Base-by-base conservation (phyloP, 2,329 filamentous ascomycete species). In the Colletotrichum endophyticum region DNA sequence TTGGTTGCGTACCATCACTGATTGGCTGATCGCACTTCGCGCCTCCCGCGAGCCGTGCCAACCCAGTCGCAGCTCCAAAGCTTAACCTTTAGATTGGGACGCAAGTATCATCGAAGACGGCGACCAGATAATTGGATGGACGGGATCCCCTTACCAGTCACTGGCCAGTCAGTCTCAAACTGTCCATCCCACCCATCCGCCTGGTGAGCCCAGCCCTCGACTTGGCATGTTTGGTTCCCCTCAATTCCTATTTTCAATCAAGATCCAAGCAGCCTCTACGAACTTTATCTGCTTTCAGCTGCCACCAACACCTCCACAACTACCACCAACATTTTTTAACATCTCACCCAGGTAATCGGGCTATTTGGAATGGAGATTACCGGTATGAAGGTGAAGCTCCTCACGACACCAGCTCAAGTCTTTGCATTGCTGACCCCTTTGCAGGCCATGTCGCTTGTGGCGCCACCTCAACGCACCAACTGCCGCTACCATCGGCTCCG, bases 31-130 rank as follows among this genome's bases (percentile, higher is more conserved):
- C 62, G 34, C n/a, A 49, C 15, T 19, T 53, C 34, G 13, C 16
- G 16, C 28, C 19, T 61, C 34, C 68, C 72, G 36, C 34, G 62
- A 64, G 59, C 73, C 70, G 70, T 69, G 73, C 73, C 70, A 76
- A 34, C 73, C 73, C 63, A 28, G 73, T 70, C 64, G 30, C 25
- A 57, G 16, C n/a, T 59, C 19, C 27, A 76, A 76, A 76, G 64
- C 73, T 73, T 76, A 76, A 76, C 70, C 70, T 76, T 56, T 49
- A 28, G 44, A 27, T 32, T 39, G 73, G 73, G 73, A 73, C 73
- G 56, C 62, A 64, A 61, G 64, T 34, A 34, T 30, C 13, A 36
- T 57, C 64, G 63, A 39, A 15, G 49, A 32, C 32, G 27, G 34
- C 25, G 6, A 59, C 22, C 22, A 57, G n/a, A 32, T 25, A 69